These are phyloP conservation scores for Rhododendron williamsianum DNA, from an alignment of 148 eudicot species.

Conservation along the genomic window DNA sequence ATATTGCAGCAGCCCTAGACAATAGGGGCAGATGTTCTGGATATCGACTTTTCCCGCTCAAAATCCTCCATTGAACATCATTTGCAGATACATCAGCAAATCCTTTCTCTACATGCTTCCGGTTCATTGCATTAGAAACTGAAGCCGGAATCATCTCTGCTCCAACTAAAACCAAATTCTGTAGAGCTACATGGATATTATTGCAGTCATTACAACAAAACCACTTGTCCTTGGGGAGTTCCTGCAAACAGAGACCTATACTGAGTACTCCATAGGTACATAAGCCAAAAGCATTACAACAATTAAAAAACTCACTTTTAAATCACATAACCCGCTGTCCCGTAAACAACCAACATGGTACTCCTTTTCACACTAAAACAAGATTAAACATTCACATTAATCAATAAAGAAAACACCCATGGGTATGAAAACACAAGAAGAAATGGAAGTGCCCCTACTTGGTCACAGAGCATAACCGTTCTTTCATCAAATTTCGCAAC, in stretches of 20 bases:
- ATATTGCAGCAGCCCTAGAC: conserved; percentile 74
- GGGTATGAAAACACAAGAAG: neutral
- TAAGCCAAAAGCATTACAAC: neutral
- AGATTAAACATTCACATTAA: conserved; percentile 4
- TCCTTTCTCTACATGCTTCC: conserved; percentile 46
- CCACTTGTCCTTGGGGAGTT: conserved; percentile 81
- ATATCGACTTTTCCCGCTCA: conserved; percentile 78
- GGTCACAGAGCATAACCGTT: conserved; percentile 89
- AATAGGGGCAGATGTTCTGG: conserved; percentile 65
- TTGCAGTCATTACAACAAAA: conserved; percentile 77
- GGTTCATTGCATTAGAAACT: conserved; percentile 30
- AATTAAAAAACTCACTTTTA: conserved; percentile 49
- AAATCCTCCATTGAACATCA: conserved; percentile 63
- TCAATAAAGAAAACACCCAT: neutral
- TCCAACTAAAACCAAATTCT: conserved; percentile 43
- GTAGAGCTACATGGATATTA: conserved; percentile 48
- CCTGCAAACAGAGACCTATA: conserved; percentile 36
- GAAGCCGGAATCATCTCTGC: conserved; percentile 45
- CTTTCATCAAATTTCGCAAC: conserved; percentile 79
- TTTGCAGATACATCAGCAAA: conserved; percentile 29
- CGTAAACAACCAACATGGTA: conserved; percentile 95
- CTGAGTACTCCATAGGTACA: neutral
- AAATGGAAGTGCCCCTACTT: conserved; percentile 39
- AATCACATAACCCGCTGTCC: conserved; percentile 59
- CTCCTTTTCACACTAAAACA: conserved; percentile 83